Evolutionary conservation across 1,284 basidiomycete genomes (phyloP), one percentile per base, ranked within the genome.

Genomic region (Cutaneotrichosporon sp.): DNA sequence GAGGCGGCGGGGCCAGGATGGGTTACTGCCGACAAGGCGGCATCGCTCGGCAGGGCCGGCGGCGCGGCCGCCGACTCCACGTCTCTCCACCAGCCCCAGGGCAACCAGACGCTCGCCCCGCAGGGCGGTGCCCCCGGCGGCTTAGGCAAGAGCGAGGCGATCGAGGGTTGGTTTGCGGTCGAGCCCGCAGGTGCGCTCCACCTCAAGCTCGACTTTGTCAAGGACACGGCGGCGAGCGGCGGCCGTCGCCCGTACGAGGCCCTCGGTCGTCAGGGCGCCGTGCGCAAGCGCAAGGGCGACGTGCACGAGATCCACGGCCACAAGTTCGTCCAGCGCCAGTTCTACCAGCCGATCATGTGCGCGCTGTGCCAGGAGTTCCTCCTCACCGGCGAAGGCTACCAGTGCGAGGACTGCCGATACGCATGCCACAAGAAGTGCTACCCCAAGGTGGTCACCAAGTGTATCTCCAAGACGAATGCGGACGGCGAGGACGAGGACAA

Each of bases 221-320:
- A 97, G 82, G 93, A 95, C 80, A 95, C 94, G 73, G 91, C 95
- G 38, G 89, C 92, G 64, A 74, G 72, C 14, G 74, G 71, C 14
- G 72, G 68, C n/a, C 95, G 97, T 78, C 89, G 95, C 51, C 93
- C 95, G 34, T 81, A 95, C 70, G 97, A 99, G 74, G 94, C 92
- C 64, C 88, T 99, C 33, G 97, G 95, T 45, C 92, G 97, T 79
- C 95, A 98, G 81, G 97, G 95, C 65, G 97, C 97, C 64, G 88
- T 99, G 68, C 89, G 95, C 73, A 97, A 97, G 82, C 91, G 93
- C 75, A 97, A 97, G 82, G 95, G 90, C 71, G 95, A 99, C 80
- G 90, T 99, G 13, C 93, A 97, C 80, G 95, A 98, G 81, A 97
- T 98, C 91, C 99, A 99, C 76, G 97, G 97, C 4, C 97, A 99